A percentile compares a stretch with the other conserved stretches of the same genome.
phyloP scores from a whole-genome alignment of 768 basidiomycete species.

The Rhodotorula kratochvilovae region DNA sequence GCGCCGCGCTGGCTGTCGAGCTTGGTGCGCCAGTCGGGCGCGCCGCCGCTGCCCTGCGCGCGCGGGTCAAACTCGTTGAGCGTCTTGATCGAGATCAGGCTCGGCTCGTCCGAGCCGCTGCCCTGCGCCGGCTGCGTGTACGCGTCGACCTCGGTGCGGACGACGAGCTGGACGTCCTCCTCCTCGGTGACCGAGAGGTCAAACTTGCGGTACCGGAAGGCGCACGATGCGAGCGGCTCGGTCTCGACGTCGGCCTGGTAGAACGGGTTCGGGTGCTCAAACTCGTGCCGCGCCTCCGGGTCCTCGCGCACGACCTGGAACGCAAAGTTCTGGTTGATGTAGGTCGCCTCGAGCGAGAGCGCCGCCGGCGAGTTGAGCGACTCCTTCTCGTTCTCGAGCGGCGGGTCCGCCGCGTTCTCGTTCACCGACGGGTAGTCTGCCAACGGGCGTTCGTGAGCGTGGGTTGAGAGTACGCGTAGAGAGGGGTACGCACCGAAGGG shows the following conservation, averaged over 20 bases:
- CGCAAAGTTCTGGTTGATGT: conserved; percentile 97
- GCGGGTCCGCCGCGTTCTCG: conserved; percentile 94
- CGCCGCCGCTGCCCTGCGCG: conserved; percentile 82
- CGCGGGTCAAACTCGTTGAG: conserved; percentile 95
- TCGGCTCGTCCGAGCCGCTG: conserved; percentile 55
- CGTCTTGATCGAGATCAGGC: conserved; percentile 83
- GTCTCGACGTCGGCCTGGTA: conserved; percentile 80
- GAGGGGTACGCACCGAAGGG: conserved; percentile 55
- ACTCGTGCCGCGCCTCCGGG: conserved; percentile 61
- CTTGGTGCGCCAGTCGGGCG: conserved; percentile 98
- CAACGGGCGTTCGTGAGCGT: background rate
- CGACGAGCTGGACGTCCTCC: conserved; percentile 72
- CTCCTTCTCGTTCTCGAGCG: conserved; percentile 66
- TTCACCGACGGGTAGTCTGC: conserved; percentile 88
- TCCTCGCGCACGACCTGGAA: conserved; percentile 87
- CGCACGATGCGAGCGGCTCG: conserved; percentile 90
- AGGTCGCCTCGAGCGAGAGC: conserved; percentile 92
- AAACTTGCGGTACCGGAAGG: conserved; percentile 92
- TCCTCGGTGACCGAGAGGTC: conserved; percentile 84
- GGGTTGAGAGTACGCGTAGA: too few species aligned
- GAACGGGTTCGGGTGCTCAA: conserved; percentile 89
- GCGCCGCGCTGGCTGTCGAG: conserved; percentile 93
- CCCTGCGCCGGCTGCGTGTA: conserved; percentile 53
- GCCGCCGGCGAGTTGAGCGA: conserved; percentile 85
- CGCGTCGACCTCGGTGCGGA: conserved; percentile 94